Conservation (phyloP, 177 flowering plant genomes). For the Vitis hybrid region DNA sequence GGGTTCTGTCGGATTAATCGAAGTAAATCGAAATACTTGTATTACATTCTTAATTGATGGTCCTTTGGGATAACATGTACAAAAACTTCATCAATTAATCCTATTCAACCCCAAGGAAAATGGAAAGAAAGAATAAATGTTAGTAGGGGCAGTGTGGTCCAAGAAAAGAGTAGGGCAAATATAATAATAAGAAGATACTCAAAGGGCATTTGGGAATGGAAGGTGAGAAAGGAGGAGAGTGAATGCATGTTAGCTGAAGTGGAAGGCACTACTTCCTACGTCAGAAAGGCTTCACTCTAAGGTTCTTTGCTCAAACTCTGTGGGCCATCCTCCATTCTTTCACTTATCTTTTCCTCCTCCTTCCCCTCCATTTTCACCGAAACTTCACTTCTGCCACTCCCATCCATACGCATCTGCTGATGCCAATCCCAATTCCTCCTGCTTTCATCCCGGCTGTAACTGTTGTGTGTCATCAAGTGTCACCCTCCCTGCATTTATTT, state of each 20-base stretch:
- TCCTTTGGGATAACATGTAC: too few relatives aligned
- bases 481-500: too few relatives aligned
- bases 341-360: neutral
- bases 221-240: neutral
- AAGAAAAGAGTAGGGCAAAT: neutral
- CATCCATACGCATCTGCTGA: neutral
- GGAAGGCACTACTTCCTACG: conserved; percentile 23
- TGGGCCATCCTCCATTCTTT: neutral
- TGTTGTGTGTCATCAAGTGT: too few relatives aligned
- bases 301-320: neutral
- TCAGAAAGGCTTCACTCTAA: neutral
- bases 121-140: too few relatives aligned
- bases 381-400: neutral
- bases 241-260: conserved; percentile 21
- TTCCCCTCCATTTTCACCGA: neutral
- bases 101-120: too few relatives aligned
- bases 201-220: neutral
- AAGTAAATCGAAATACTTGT: too few relatives aligned
- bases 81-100: neutral
- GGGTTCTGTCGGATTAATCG: fast-evolving
- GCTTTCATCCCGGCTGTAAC: too few relatives aligned
- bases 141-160: neutral
- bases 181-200: neutral
- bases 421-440: too few relatives aligned
- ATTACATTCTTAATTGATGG: too few relatives aligned